Percentiles rank a stretch among this genome's conserved stretches.
Evolutionary conservation across 768 basidiomycete genomes (phyloP).

Genomic region (Trametes punicea): DNA sequence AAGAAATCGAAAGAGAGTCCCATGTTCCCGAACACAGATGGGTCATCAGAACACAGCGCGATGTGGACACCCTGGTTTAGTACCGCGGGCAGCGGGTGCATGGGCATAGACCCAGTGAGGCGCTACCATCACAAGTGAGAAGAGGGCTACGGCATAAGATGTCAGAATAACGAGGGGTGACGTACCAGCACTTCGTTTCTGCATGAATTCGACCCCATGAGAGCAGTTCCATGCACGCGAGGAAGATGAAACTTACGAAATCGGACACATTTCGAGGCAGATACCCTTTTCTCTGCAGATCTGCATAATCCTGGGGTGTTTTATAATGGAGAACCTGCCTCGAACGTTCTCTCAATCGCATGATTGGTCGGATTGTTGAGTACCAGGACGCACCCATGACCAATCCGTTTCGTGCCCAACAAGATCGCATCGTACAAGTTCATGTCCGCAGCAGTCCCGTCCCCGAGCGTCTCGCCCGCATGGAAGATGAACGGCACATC

Average conservation of each 20-base stretch:
- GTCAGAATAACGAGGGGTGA: background rate
- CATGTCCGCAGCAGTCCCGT: slow-evolving; percentile 64
- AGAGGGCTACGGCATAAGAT: background rate
- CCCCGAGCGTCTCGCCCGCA: slow-evolving; percentile 77
- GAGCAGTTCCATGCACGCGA: background rate
- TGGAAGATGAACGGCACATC: slow-evolving; percentile 78
- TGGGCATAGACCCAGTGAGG: slow-evolving; percentile 74
- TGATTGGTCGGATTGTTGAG: background rate
- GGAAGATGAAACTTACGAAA: slow-evolving; percentile 54
- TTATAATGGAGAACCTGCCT: slow-evolving; percentile 65
- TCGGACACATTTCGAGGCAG: slow-evolving; percentile 73
- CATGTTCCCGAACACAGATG: slow-evolving; percentile 73
- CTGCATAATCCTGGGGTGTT: slow-evolving; percentile 71
- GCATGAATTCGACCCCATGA: slow-evolving; percentile 24
- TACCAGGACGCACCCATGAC: slow-evolving; percentile 57
- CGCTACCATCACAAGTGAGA: slow-evolving; percentile 39
- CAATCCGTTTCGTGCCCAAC: slow-evolving; percentile 75
- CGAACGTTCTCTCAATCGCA: background rate
- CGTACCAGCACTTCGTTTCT: slow-evolving; percentile 73
- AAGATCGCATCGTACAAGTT: slow-evolving; percentile 80
- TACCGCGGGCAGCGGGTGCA: slow-evolving; percentile 71
- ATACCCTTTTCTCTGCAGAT: slow-evolving; percentile 62
- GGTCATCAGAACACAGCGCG: slow-evolving; percentile 71
- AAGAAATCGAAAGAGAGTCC: slow-evolving; percentile 77
- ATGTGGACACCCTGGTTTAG: slow-evolving; percentile 73